A percentile compares a stretch with the other conserved stretches of the same genome.
These are phyloP conservation scores for Mrakia blollopis DNA, from an alignment of 768 basidiomycete species.

Conservation along the genomic window DNA sequence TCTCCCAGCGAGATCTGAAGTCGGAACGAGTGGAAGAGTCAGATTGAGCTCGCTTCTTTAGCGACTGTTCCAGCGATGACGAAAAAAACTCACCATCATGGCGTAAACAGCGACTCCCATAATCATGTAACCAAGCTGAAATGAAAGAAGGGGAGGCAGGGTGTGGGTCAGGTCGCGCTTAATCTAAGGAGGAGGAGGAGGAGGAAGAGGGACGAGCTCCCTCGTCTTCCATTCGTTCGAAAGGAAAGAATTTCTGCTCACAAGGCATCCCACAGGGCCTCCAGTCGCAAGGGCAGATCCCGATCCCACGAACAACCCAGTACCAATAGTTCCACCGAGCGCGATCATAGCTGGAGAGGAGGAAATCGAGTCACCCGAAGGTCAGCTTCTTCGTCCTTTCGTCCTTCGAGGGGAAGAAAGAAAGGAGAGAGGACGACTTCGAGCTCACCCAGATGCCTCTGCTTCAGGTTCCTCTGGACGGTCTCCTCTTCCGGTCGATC, in stretches of 20 bases:
- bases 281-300: slow-evolving; percentile 23
- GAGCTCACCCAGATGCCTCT: slow-evolving; percentile 16
- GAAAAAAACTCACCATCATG: slow-evolving; percentile 7
- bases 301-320: slow-evolving; percentile 23
- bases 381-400: neutral
- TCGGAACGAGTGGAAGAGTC: neutral
- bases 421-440: too few relatives aligned
- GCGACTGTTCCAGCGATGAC: neutral
- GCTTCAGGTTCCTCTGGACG: slow-evolving; percentile 25
- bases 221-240: neutral
- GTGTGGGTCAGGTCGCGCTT: too few relatives aligned
- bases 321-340: slow-evolving; percentile 25
- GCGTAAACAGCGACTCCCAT: slow-evolving; percentile 25
- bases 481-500: neutral
- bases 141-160: neutral
- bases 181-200: neutral
- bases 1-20: slow-evolving; percentile 34
- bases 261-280: slow-evolving; percentile 22
- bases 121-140: slow-evolving; percentile 8
- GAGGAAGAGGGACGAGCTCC: neutral
- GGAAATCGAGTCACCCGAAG: neutral
- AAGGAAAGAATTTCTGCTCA: neutral
- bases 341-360: slow-evolving; percentile 15
- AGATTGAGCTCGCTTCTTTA: neutral
- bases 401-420: too few relatives aligned